phyloP scores from a whole-genome alignment of 2,329 filamentous ascomycete species.

The Atkinsonella hypoxylon region DNA sequence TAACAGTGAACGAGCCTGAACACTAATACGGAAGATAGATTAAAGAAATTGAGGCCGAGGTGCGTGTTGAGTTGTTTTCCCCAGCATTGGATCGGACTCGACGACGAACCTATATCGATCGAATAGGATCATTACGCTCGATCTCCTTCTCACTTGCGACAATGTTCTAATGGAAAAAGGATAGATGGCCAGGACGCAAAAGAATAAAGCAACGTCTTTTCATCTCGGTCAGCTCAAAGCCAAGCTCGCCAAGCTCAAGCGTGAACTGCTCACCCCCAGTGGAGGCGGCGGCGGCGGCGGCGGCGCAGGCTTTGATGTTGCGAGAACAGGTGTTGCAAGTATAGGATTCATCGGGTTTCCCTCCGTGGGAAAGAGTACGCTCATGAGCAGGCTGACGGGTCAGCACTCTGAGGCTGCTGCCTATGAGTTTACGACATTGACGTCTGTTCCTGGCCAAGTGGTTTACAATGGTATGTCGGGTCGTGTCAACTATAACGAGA shows the following conservation, averaged over 20 bases:
- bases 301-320: slow-evolving; percentile 89
- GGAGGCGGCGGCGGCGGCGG: slow-evolving; percentile 68
- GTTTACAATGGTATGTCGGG: slow-evolving; percentile 62
- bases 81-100: neutral
- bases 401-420: slow-evolving; percentile 95
- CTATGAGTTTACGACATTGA: slow-evolving; percentile 97
- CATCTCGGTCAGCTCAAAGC: slow-evolving; percentile 95
- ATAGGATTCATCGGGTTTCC: slow-evolving; percentile 97
- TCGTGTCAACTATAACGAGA: neutral
- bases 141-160: neutral
- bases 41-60: slow-evolving; percentile 92
- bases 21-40: slow-evolving; percentile 44
- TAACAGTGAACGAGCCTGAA: slow-evolving; percentile 6
- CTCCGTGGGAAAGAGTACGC: slow-evolving; percentile 94
- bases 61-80: slow-evolving; percentile 31
- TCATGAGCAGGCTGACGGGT: slow-evolving; percentile 89
- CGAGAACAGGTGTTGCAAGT: slow-evolving; percentile 91
- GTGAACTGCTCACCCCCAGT: slow-evolving; percentile 80
- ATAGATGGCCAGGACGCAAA: slow-evolving; percentile 91
- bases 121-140: neutral
- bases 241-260: slow-evolving; percentile 94
- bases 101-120: neutral
- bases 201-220: slow-evolving; percentile 91
- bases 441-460: slow-evolving; percentile 92
- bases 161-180: neutral